A percentile compares a stretch with the other conserved stretches of the same genome.
Conservation (phyloP, 352 stramenopile genomes). For the Pythium coloratum region DNA sequence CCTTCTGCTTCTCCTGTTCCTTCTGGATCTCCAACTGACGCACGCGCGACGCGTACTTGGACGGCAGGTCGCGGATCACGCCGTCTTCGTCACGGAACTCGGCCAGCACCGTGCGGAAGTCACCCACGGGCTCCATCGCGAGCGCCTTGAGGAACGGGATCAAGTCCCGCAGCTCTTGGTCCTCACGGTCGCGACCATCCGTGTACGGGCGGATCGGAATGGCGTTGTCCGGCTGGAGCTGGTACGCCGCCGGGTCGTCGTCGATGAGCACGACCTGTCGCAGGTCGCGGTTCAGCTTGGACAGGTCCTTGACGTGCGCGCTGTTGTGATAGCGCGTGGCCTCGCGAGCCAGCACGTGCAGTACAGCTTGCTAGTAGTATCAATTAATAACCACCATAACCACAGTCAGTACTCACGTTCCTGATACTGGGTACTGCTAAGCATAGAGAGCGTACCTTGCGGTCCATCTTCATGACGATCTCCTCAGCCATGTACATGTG, state of each 20-base stretch:
- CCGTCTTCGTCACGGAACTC: constrained; percentile 86
- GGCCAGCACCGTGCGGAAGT: constrained; percentile 74
- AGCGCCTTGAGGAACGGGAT: constrained; percentile 87
- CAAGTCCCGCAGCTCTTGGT: constrained; percentile 77
- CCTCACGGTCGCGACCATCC: constrained; percentile 73
- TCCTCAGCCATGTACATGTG: constrained; percentile 76
- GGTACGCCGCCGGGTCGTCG: constrained; percentile 75
- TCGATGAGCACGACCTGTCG: constrained; percentile 85
- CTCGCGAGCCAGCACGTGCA: constrained; percentile 83
- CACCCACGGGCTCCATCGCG: constrained; percentile 67
- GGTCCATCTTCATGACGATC: constrained; percentile 77
- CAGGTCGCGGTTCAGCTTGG: constrained; percentile 78
- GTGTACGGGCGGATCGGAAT: constrained; percentile 81
- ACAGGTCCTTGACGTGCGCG: constrained; percentile 82
- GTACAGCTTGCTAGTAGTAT: constrained; percentile 49
- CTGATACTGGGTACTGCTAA: neutral
- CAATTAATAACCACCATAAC: neutral
- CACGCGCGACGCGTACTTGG: constrained; percentile 79
- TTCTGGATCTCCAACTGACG: constrained; percentile 81
- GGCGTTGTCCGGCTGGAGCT: constrained; percentile 83
- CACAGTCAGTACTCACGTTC: neutral
- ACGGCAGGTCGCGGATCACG: constrained; percentile 70
- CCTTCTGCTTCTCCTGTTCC: constrained; percentile 78
- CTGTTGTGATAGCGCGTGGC: constrained; percentile 83
- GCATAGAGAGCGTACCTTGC: constrained; percentile 40